These are phyloP conservation scores for Kazachstania martiniae DNA, from an alignment of 805 yeast species.

Conservation along the genomic window DNA sequence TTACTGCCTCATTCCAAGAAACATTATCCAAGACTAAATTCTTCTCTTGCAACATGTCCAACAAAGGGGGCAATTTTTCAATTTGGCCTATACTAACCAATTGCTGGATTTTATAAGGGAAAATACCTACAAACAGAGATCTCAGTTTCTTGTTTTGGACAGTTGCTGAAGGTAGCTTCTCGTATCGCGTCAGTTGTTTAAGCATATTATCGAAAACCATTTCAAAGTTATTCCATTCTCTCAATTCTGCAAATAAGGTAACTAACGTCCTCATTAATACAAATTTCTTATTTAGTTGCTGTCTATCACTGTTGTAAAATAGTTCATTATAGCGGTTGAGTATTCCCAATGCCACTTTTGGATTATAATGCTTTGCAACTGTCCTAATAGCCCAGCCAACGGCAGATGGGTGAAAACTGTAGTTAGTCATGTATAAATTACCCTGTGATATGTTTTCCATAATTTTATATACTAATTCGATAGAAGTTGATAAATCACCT, in stretches of 20 bases:
- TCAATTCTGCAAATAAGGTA: constrained; percentile 24
- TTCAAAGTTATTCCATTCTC: constrained; percentile 25
- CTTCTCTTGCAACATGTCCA: constrained; percentile 15
- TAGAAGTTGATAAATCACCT: constrained; percentile 22
- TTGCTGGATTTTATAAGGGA: constrained; percentile 16
- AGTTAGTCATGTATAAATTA: constrained; percentile 12
- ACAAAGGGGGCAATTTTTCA: constrained; percentile 11
- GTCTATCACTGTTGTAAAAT: constrained; percentile 17
- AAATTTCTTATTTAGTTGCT: constrained; percentile 18
- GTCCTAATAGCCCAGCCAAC: constrained; percentile 29
- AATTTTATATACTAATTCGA: constrained; percentile 23
- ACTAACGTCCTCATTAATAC: constrained; percentile 25
- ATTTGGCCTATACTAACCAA: constrained; percentile 9
- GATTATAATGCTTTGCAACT: constrained; percentile 23
- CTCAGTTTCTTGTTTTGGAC: constrained; percentile 12
- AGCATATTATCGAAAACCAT: constrained; percentile 13
- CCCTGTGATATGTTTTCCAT: constrained; percentile 19
- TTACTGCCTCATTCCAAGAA: constrained; percentile 25
- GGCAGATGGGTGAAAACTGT: constrained; percentile 25
- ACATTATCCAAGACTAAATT: constrained; percentile 24
- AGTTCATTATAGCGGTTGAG: constrained; percentile 24
- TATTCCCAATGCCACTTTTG: constrained; percentile 25
- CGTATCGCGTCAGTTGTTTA: constrained; percentile 10
- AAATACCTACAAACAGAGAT: constrained; percentile 13
- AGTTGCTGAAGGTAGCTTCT: constrained; percentile 15